Evolutionary conservation across 345 rosid species (phyloP), one percentile per base, ranked within the genome.

Genomic region (Syzygium jambos): DNA sequence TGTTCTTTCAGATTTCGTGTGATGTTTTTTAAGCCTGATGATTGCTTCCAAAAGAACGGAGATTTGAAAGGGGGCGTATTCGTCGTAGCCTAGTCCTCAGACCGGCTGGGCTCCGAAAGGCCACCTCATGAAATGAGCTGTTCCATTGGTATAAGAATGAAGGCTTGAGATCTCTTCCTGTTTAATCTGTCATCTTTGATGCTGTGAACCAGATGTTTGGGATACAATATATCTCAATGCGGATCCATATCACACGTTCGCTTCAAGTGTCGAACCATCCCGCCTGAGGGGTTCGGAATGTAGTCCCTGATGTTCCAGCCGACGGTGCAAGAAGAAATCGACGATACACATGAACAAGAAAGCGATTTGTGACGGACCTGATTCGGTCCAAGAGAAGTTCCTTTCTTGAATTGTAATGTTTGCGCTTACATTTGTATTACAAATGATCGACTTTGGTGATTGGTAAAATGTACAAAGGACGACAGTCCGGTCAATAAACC

Each of bases 31-130:
- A n/a, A 63, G 87, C 87, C 87, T 63, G 59, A 68, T 63, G 87
- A 63, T 86, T 86, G 83, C 82, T 65, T 21, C 65, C 14, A 19
- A 0, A 86, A 86, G 87, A 86, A 86, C 83, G 87, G 87, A 86
- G 5, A 63, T 63, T 86, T 86, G 87, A 86, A 86, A 8, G 87
- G 87, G 3, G 41, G 43, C 3, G 25, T 19, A 16, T 13, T 63
- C 68, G 87, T 86, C 17, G 87, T 51, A 86, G 87, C 87, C 56
- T 65, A 46, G 80, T 46, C 53, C 22, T 7, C 51, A 4, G 17
- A 4, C 16, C 9, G 27, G 17, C 83, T n/a, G 87, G 52, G 84
- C 83, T 86, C 83, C 87, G 68, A 63, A 65, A 25, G 54, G 41
- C 63, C 87, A n/a, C 57, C 87, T 41, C 25, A 14, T 86, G 87